Base-by-base conservation (phyloP, 2,329 filamentous ascomycete species). In the Claviceps capensis region DNA sequence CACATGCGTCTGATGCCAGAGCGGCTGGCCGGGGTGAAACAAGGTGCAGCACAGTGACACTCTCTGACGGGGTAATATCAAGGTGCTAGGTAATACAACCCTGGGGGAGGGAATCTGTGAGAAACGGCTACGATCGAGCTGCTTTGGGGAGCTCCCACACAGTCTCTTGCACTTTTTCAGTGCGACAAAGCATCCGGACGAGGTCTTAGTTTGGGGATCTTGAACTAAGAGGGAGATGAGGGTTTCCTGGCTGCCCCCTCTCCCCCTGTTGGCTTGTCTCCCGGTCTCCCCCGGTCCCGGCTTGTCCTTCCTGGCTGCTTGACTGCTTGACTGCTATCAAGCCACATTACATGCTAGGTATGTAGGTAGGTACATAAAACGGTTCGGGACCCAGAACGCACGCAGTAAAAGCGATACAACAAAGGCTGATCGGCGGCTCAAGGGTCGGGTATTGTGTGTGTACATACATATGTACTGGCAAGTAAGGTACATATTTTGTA, bases 31-130 rank as follows among this genome's bases (percentile, higher is more conserved):
- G 64, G 57, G 58, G 73, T 76, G 63, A 67, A 70, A 76, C 74
- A 69, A 70, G 71, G 71, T 71, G 70, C 68, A 72, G 71, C 70
- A 71, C 67, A 64, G 72, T 73, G 68, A 71, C 71, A 75, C 72
- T 71, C 47, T 41, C 41, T 46, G 48, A 44, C 47, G 37, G 48
- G 42, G 38, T 38, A 45, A 43, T 50, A 52, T 52, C 53, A 52
- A 34, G 26, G 38, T 42, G 47, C 64, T 63, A 63, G 66, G 73
- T 75, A 62, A 68, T 69, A 77, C 74, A 63, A 64, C 69, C 73
- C 73, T 67, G 67, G 70, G 43, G 36, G 45, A 30, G 36, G 45
- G 11, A 49, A 67, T 68, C 66, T 72, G 69, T 68, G 67, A 67
- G 69, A 64, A 65, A 64, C 64, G 40, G 17, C 13, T 36, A 47